Evolutionary conservation across 2,329 filamentous ascomycete genomes (phyloP), one percentile per base, ranked within the genome.

Genomic region (Lasiodiplodia citricola): DNA sequence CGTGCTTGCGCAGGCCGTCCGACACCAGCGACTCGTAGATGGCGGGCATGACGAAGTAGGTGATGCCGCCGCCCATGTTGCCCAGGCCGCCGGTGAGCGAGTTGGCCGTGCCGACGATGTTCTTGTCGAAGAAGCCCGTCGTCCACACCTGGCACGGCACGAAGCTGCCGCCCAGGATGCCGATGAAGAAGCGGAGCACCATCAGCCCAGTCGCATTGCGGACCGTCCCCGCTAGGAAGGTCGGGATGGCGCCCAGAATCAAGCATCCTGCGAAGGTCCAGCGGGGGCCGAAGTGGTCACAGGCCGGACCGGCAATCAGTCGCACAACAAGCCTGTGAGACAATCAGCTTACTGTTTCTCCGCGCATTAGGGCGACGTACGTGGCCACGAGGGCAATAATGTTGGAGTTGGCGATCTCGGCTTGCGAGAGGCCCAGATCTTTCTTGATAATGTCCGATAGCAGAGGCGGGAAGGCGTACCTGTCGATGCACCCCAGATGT

Each of bases 141-240:
- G 91, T 92, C 93, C 94, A 97, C 7, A 97, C 94, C 77, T 96
- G 93, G 78, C 93, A 97, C 14, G 92, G 92, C 0, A 95, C 92
- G 74, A 95, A 95, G 1, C 88, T 87, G 2, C 90, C 91, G 51
- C 92, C 92, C 0, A 95, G 87, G 54, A 95, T 90, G 70, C 92
- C 92, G 71, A 94, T 88, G 80, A 94, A 94, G 83, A 95, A 95
- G 55, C 92, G 88, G 58, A 91, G 86, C 23, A 87, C 81, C 73
- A 93, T 90, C n/a, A 95, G 86, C 10, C 92, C 90, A 4, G 80
- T 81, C 6, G 88, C 88, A 66, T 86, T 89, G 58, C 88, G 89
- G 50, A 94, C 88, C 1, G 93, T 89, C 6, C 93, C 93, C 0
- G 94, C 92, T 41, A 97, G 87, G 47, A 91, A 94, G 21, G 94